phyloP scores from a whole-genome alignment of 1,284 basidiomycete species.

The Abortiporus biennis region DNA sequence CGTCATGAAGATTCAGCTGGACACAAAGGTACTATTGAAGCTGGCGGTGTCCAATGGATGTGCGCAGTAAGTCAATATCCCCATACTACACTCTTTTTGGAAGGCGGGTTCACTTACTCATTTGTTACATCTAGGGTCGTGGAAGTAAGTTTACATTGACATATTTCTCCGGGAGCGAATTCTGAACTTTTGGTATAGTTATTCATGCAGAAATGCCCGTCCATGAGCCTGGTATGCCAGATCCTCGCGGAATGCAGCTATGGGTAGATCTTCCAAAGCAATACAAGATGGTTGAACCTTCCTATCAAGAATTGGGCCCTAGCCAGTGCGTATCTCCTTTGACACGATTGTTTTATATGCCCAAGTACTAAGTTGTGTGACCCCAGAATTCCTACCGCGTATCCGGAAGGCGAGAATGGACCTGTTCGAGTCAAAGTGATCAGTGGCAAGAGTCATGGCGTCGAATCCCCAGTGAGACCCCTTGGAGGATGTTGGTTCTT shows the following conservation, averaged over 20 bases:
- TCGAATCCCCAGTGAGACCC: conserved; percentile 83
- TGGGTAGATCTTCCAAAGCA: conserved; percentile 92
- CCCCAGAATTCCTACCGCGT: conserved; percentile 66
- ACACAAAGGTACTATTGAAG: conserved; percentile 74
- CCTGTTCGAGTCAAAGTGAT: conserved; percentile 78
- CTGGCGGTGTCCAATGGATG: conserved; percentile 96
- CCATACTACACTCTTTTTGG: conserved; percentile 4
- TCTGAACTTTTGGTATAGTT: conserved; percentile 31
- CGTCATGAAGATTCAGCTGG: conserved; percentile 92
- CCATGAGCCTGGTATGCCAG: conserved; percentile 56
- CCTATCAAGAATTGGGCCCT: conserved; percentile 72
- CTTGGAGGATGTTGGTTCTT: conserved; percentile 94
- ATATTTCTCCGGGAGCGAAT: background rate
- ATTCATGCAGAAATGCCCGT: conserved; percentile 92
- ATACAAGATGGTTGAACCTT: conserved; percentile 81
- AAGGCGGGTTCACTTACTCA: background rate
- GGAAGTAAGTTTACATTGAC: conserved; percentile 28
- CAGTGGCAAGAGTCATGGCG: conserved; percentile 82
- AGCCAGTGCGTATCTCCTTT: conserved; percentile 42
- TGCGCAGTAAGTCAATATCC: conserved; percentile 79
- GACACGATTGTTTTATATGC: no score
- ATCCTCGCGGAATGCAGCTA: conserved; percentile 82
- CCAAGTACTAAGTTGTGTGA: no score
- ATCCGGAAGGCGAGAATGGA: conserved; percentile 69
- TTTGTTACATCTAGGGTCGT: conserved; percentile 21